Evolutionary conservation across 129 eudicot species (phyloP).

Genomic region (Flaveria bidentis): DNA sequence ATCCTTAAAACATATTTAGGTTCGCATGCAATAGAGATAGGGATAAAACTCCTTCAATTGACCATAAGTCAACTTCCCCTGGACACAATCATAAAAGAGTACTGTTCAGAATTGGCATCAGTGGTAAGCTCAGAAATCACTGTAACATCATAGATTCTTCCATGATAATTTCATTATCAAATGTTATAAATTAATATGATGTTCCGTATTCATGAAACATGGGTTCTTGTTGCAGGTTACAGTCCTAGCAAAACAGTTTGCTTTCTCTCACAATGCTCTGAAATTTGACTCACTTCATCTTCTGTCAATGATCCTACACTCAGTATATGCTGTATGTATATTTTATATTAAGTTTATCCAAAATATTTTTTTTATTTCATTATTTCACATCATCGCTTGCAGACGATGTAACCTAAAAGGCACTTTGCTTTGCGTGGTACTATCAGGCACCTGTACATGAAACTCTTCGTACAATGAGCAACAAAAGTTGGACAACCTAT

Average conservation of each 20-base stretch:
- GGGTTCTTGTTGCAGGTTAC: constrained; percentile 56
- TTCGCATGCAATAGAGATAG: constrained; percentile 60
- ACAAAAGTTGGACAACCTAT: constrained; percentile 57
- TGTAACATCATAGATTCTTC: neutral
- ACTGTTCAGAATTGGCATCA: constrained; percentile 55
- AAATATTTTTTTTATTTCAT: neutral
- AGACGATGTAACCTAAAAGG: constrained; percentile 10
- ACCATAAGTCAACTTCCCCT: constrained; percentile 50
- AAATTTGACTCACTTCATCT: constrained; percentile 90
- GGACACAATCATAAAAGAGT: constrained; percentile 47
- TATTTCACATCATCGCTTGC: constrained; percentile 1
- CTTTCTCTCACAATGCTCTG: constrained; percentile 64
- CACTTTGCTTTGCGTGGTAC: constrained; percentile 21
- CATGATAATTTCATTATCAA: neutral
- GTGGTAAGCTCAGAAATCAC: constrained; percentile 48
- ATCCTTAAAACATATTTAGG: constrained; percentile 43
- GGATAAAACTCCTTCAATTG: constrained; percentile 64
- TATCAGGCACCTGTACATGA: constrained; percentile 63
- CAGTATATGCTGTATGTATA: constrained; percentile 56
- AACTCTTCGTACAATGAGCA: constrained; percentile 44
- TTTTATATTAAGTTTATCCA: neutral
- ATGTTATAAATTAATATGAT: neutral
- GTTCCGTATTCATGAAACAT: constrained; percentile 1
- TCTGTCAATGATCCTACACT: constrained; percentile 56
- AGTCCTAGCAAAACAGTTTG: constrained; percentile 62